Conservation (phyloP, 2,329 filamentous ascomycete species). For the Diaporthe sp. region DNA sequence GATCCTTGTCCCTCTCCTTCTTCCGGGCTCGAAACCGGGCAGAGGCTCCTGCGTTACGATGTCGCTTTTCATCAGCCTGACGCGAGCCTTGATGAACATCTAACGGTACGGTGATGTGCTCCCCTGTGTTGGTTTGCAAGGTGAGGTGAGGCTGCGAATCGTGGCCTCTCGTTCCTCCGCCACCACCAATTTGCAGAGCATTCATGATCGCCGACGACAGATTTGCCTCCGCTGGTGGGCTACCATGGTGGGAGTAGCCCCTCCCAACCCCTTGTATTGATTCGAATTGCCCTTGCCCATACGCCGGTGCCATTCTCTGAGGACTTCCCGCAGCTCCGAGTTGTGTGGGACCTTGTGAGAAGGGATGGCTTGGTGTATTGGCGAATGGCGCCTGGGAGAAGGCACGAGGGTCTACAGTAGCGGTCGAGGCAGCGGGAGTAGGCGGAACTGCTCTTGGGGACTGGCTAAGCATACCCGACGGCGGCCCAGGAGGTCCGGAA, state of each 20-base stretch:
- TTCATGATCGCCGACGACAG: slow-evolving; percentile 34
- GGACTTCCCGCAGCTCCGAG: slow-evolving; percentile 27
- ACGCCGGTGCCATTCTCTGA: slow-evolving; percentile 30
- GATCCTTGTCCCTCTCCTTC: slow-evolving; percentile 84
- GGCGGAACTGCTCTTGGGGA: slow-evolving; percentile 26
- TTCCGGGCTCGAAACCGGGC: slow-evolving; percentile 83
- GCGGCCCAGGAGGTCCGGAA: slow-evolving; percentile 38
- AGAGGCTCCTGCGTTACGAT: slow-evolving; percentile 86
- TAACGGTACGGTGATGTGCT: slow-evolving; percentile 70
- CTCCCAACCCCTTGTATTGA: slow-evolving; percentile 26
- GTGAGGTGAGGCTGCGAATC: slow-evolving; percentile 36
- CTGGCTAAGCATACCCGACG: slow-evolving; percentile 24
- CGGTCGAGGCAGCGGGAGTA: slow-evolving; percentile 9
- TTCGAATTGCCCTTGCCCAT: slow-evolving; percentile 33
- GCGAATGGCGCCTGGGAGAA: slow-evolving; percentile 37
- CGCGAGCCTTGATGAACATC: slow-evolving; percentile 86
- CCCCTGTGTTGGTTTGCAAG: slow-evolving; percentile 43
- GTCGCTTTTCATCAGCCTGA: slow-evolving; percentile 85
- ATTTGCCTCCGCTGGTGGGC: slow-evolving; percentile 28
- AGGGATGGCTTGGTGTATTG: slow-evolving; percentile 24
- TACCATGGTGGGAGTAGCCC: slow-evolving; percentile 25
- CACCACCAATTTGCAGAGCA: slow-evolving; percentile 31
- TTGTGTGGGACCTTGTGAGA: slow-evolving; percentile 12
- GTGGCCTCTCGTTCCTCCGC: slow-evolving; percentile 27
- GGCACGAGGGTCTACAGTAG: slow-evolving; percentile 36